Evolutionary conservation across 2,329 filamentous ascomycete genomes (phyloP), one percentile per base, ranked within the genome.

Genomic region (Nemania sp.): DNA sequence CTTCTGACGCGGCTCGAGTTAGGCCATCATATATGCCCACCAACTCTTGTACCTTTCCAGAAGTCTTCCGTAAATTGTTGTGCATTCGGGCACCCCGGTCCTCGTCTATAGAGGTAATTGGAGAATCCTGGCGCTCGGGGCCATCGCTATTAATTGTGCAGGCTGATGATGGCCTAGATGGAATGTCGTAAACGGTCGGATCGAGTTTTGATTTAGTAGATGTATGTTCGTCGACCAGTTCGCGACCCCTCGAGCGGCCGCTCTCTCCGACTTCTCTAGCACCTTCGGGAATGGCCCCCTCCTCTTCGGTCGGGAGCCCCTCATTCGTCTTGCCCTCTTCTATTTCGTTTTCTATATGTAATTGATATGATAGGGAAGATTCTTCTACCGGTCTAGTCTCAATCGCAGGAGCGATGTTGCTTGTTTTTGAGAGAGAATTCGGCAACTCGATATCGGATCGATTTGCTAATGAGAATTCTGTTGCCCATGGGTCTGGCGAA

Each of bases 1-100:
- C 79, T 49, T 78, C 73, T 5, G 68, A 75, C 5, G 59, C 63
- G 15, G 75, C 69, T 64, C 76, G 77, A 26, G 77, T 72, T 22
- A 87, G 79, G 2, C 81, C 83, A 66, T 89, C 85, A 56, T 81
- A 86, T 78, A 84, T 82, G 24, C 81, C 81, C 35, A 87, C 85
- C 26, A 87, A 76, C 55, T 83, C 82, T 62, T 85, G 83, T 2
- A 87, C 84, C 68, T 84, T 87, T 5, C 75, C 73, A 7, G 82
- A 84, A 0, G 73, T 71, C 59, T 82, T 79, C 51, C 77, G 74
- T 45, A 70, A 71, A 18, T 66, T 62, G 1, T 69, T 66, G 3
- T 68, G 73, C 22, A 75, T 70, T 1, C 74, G 75, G 22, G 66
- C 65, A 15, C 71, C 77, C 1, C 75, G 72, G 18, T 81, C 82